Base-by-base conservation (phyloP, 164 flowering plant species). In the Chimonanthus salicifolius region DNA sequence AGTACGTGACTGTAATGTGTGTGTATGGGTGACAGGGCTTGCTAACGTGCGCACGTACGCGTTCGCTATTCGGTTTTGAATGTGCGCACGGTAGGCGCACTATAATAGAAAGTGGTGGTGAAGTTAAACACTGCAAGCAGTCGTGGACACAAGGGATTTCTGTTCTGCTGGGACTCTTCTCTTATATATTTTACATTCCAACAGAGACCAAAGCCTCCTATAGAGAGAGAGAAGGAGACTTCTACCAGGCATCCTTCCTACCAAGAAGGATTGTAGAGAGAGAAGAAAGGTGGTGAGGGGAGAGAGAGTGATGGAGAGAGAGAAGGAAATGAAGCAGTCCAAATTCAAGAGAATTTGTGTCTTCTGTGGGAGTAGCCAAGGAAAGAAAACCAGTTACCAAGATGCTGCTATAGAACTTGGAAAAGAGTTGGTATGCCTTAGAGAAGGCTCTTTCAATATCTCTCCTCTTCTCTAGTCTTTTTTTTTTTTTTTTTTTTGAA, bases 281-380 rank as follows among this genome's bases (percentile, higher is more conserved):
- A 21, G 71, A 58, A 4, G 33, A 16, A 33, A 49, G 58, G 58
- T n/a, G 43, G 44, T n/a, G 45, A 2, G 18, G 72, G 68, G 67
- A 76, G 51, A 60, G 69, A 64, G 74, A 44, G 78, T 48, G 47
- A 76, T 88, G 92, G 95, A 88, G 89, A 83, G 80, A 15, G 83
- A 79, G 68, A 78, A 76, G 83, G 90, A 87, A 69, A 77, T 78
- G 83, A 83, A 58, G 70, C 74, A 66, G 49, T 92, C 97, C 13
- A 94, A 79, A 80, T 94, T 94, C 80, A 86, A 78, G 76, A 91
- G 91, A 80, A 91, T 94, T 78, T 94, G 99, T 83, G 99, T 94
- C n/a, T 94, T 94, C 71, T 94, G 99, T 84, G 99, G 99, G 7
- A 94, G 99, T 77, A 94, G 97, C 77, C 94, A 87, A 68, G 99